A percentile compares a stretch with the other conserved stretches of the same genome.
Evolutionary conservation across 2,329 filamentous ascomycete genomes (phyloP).

Genomic region (Paramyrothecium roridum): DNA sequence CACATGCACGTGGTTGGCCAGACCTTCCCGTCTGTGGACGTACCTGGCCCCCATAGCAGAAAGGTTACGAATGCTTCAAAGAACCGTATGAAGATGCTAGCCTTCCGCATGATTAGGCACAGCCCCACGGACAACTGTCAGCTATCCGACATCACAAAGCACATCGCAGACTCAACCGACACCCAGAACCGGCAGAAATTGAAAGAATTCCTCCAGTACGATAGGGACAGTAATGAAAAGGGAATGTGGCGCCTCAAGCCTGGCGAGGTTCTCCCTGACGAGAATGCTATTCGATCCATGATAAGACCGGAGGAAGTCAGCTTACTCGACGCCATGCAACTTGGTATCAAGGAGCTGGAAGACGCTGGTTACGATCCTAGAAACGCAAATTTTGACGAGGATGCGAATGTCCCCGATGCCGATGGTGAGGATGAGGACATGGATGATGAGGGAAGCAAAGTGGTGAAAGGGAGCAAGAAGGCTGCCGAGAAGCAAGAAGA

Average conservation of each 20-base stretch:
- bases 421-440: conserved; percentile 55
- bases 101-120: conserved; percentile 81
- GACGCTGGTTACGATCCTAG: conserved; percentile 81
- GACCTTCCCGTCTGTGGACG: conserved; percentile 85
- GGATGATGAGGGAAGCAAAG: conserved; percentile 39
- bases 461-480: conserved; percentile 38
- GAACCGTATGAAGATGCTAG: conserved; percentile 93
- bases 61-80: conserved; percentile 97
- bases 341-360: conserved; percentile 84
- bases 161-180: conserved; percentile 90
- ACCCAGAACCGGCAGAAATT: conserved; percentile 96
- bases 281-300: conserved; percentile 77
- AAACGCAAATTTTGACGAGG: conserved; percentile 60
- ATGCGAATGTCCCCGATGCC: conserved; percentile 59
- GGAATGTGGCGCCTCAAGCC: conserved; percentile 76
- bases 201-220: conserved; percentile 91
- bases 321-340: conserved; percentile 92
- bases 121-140: conserved; percentile 67
- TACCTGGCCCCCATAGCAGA: conserved; percentile 88
- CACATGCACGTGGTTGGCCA: conserved; percentile 90
- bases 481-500: conserved; percentile 54
- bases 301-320: conserved; percentile 96
- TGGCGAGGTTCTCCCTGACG: conserved; percentile 74
- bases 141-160: conserved; percentile 82
- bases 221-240: conserved; percentile 69